Evolutionary conservation across 2,329 filamentous ascomycete genomes (phyloP).

Genomic region (Claviceps pusilla): DNA sequence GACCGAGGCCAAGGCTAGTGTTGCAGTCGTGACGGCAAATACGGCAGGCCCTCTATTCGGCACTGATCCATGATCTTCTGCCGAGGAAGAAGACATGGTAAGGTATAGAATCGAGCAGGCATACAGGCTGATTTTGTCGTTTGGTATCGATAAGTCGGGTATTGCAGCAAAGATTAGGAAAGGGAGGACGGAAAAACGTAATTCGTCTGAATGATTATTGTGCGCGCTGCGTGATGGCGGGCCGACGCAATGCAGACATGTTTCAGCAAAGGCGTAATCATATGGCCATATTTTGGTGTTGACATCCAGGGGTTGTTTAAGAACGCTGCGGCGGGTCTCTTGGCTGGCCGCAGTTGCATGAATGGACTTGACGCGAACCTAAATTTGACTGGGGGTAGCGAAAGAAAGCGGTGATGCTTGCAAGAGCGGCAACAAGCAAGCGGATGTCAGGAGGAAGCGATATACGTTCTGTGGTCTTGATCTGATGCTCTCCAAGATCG

Average conservation of each 20-base stretch:
- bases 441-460: neutral
- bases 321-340: neutral
- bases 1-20: slow-evolving; percentile 52
- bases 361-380: neutral
- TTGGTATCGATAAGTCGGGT: neutral
- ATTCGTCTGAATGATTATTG: neutral
- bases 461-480: neutral
- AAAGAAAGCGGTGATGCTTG: neutral
- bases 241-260: neutral
- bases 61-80: slow-evolving; percentile 9
- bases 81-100: slow-evolving; percentile 6
- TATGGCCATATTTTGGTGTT: neutral
- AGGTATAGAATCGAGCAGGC: neutral
- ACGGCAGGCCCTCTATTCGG: slow-evolving; percentile 44
- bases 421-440: neutral
- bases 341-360: neutral
- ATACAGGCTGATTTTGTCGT: neutral
- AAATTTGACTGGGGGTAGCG: neutral
- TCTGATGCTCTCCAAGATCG: neutral
- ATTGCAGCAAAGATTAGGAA: neutral
- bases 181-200: too few relatives aligned
- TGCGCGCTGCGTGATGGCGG: neutral
- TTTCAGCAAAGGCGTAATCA: neutral
- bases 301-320: neutral
- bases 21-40: slow-evolving; percentile 54